These are phyloP conservation scores for Acanthamoeba lenticulata DNA, from an alignment of 208 protist species.

Conservation along the genomic window DNA sequence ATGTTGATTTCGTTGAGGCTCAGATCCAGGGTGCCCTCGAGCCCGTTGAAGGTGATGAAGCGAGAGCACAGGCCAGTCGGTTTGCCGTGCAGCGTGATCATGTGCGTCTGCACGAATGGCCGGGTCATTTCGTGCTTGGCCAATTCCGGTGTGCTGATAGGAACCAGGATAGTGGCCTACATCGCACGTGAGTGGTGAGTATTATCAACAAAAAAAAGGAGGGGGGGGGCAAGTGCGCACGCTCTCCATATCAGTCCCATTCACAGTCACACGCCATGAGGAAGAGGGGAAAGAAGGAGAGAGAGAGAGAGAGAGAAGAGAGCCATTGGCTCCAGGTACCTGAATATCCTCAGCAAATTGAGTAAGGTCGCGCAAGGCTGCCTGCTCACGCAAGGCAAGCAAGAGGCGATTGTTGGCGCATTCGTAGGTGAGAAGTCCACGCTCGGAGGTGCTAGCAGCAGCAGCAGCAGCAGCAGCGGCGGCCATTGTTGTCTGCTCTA, in stretches of 20 bases:
- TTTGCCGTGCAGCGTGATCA: not conserved
- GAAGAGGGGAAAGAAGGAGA: not conserved
- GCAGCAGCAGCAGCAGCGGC: not conserved
- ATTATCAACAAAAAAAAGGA: not conserved
- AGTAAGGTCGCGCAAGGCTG: not conserved
- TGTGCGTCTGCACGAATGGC: conserved; percentile 48
- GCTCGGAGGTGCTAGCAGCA: not conserved
- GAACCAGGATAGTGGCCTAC: conserved; percentile 15
- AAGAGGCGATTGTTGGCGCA: not conserved
- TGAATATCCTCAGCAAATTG: conserved; percentile 37
- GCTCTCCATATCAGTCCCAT: too few relatives aligned
- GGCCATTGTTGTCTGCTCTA: too few relatives aligned
- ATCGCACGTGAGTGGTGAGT: not conserved
- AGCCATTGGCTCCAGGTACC: not conserved
- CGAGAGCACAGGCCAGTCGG: not conserved
- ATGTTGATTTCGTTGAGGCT: conserved; percentile 4
- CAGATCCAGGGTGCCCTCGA: conserved; percentile 24
- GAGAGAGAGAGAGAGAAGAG: not conserved
- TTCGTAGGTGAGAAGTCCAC: not conserved
- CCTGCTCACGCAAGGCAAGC: not conserved
- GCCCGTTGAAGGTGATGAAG: conserved; percentile 31
- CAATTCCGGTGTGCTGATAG: conserved; percentile 40
- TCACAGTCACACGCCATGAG: too few relatives aligned
- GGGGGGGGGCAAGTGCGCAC: not conserved
- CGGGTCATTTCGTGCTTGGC: not conserved